Base-by-base conservation (phyloP, 2,329 filamentous ascomycete species). In the Talaromyces funiculosus region DNA sequence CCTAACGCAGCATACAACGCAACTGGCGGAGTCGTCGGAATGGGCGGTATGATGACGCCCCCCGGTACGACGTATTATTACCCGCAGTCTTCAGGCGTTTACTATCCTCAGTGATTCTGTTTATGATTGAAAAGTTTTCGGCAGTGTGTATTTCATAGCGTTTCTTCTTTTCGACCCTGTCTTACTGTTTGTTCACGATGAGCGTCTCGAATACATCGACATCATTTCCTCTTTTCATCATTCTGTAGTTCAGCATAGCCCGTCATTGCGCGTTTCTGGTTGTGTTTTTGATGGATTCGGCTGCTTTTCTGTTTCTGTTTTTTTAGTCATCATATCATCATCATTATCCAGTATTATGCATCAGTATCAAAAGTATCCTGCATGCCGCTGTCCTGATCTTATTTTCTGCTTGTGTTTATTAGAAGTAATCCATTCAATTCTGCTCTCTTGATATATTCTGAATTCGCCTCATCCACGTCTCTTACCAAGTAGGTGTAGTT, bases 31-130 rank as follows among this genome's bases (percentile, higher is more conserved):
- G 80, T 86, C 49, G 80, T 88, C 63, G 86, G 86, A 45, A 90
- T 92, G 84, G 87, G 86, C 64, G 88, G 89, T 9, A 92, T 94
- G 86, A 88, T 92, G 79, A 89, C 89, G 2, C 81, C 80, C 31
- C 82, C 83, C 3, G 78, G 82, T 58, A 75, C 73, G 26, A 68
- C 78, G 8, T 82, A 79, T 64, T 84, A 81, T 71, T 84, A 75
- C 65, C 63, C 84, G 81, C 64, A 86, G 79, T 69, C 81, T 83
- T 68, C 81, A 65, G 74, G 73, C 6, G 74, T 80, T 59, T 96
- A 89, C 77, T 95, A 92, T 51, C 51, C 61, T 37, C 45, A 58
- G 47, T 58, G 24, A 61, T 37, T 33, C 14, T 33, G n/a, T 29
- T 53, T 24, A 43, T 47, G 38, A n/a, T 45, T 35, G 35, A 60